Conservation (phyloP, 2,329 filamentous ascomycete genomes). For the Talaromyces albobiverticillius region DNA sequence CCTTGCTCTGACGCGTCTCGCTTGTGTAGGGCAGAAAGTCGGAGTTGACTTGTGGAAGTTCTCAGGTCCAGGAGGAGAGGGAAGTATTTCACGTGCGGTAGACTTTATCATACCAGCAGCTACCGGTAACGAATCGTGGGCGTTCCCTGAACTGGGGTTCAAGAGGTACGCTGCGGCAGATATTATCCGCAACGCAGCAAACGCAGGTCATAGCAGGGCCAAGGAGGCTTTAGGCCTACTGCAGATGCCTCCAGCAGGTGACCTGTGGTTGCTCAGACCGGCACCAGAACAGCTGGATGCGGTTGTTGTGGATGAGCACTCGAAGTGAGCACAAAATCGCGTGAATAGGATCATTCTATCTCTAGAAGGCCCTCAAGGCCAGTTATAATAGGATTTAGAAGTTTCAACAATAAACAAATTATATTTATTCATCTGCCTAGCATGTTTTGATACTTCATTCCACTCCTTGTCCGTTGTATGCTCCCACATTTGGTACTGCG, state of each 20-base stretch:
- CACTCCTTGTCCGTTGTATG: too few relatives aligned
- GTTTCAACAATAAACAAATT: too few relatives aligned
- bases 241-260: not conserved
- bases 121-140: not conserved
- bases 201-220: not conserved
- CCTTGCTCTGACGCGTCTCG: not conserved
- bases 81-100: not conserved
- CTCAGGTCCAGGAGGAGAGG: not conserved
- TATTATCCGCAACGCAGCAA: not conserved
- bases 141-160: not conserved
- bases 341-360: too few relatives aligned
- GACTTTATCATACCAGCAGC: not conserved
- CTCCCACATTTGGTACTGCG: too few relatives aligned
- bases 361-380: too few relatives aligned
- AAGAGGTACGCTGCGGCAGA: not conserved
- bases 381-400: too few relatives aligned
- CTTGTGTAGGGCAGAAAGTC: not conserved
- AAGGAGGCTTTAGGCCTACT: not conserved
- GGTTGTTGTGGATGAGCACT: not conserved
- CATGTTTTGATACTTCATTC: too few relatives aligned
- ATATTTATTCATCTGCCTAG: too few relatives aligned
- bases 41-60: not conserved
- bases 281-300: not conserved
- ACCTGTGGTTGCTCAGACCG: not conserved
- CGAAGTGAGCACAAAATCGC: too few relatives aligned